Evolutionary conservation across 805 yeast species (phyloP).

Genomic region (Wickerhamomyces chaumierensis): DNA sequence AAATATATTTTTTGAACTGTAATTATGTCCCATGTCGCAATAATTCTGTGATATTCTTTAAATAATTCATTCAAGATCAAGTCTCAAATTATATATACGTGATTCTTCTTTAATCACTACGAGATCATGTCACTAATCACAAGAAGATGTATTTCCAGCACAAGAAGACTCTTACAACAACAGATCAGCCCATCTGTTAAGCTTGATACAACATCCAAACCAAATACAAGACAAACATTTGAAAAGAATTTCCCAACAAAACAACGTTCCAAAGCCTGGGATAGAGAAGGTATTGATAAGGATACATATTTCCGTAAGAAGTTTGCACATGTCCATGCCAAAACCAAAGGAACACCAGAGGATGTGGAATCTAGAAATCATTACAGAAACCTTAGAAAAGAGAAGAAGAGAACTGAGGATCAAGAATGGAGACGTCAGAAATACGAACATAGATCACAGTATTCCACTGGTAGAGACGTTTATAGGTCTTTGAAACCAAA

Average conservation of each 20-base stretch:
- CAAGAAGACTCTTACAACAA: neutral
- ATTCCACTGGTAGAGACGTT: slow-evolving; percentile 8
- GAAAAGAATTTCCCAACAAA: slow-evolving; percentile 33
- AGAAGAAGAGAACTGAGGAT: slow-evolving; percentile 3
- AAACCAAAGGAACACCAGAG: slow-evolving; percentile 13
- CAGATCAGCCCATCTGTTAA: slow-evolving; percentile 11
- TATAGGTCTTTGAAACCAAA: slow-evolving; percentile 20
- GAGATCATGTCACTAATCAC: neutral
- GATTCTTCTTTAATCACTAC: too few species aligned
- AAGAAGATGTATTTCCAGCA: neutral
- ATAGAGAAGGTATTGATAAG: slow-evolving; percentile 44
- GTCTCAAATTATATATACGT: too few species aligned
- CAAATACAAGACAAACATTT: slow-evolving; percentile 15
- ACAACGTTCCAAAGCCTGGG: slow-evolving; percentile 50
- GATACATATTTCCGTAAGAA: slow-evolving; percentile 50
- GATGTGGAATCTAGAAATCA: slow-evolving; percentile 8
- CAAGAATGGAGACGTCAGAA: slow-evolving; percentile 7
- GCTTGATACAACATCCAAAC: slow-evolving; percentile 1
- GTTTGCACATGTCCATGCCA: slow-evolving; percentile 58
- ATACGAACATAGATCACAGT: slow-evolving; percentile 9
- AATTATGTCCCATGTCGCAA: too few species aligned
- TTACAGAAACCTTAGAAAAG: slow-evolving; percentile 12
- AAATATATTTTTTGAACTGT: too few species aligned
- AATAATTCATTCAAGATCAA: too few species aligned
- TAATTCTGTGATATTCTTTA: too few species aligned